Base-by-base conservation (phyloP, 2,329 filamentous ascomycete species). In the Rutstroemia sp. region DNA sequence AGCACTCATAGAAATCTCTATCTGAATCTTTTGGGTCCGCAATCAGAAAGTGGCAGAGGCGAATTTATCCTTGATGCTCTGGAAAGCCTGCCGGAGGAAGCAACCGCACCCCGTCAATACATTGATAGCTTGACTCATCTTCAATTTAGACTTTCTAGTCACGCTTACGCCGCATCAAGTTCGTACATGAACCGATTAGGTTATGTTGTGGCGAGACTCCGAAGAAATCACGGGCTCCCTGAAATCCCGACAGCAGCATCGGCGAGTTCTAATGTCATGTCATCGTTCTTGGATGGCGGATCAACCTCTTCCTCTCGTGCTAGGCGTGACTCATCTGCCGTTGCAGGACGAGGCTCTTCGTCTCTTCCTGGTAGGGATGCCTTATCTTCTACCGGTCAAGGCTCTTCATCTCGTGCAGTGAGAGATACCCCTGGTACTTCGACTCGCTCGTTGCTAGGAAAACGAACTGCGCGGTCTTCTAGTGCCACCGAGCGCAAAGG, bases 1-100 rank as follows among this genome's bases (percentile, higher is more conserved):
- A 51, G 51, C n/a, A 60, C 60, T 3, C 58, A 66, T 34, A 62
- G 66, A 16, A 69, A 68, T 45, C 57, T 69, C 2, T 69, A 66
- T 45, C 5, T 62, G 23, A 61, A 61, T 21, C 60, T 69, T 34
- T 65, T 69, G 38, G 65, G 64, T 7, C 60, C 57, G 25, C 42
- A 50, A 14, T 61, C 60, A 17, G 50, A 38, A 9, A 45, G 44
- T 8, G 55, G 62, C 34, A 54, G 58, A 9, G 60, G 58, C 4
- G 59, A 57, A 12, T 68, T 69, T 50, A 59, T 67, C 10, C 42
- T 69, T 34, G 56, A 63, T 21, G 64, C 58, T 7, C 56, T 69
- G n/a, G 62, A 65, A 53, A 57, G 59, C 30, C 48, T 69, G 10
- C 61, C 64, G 9, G 63, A 65, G 57, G 63, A 57, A 34, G 56